Percentiles rank a stretch among this genome's conserved stretches.
phyloP scores from a whole-genome alignment of 2,329 filamentous ascomycete species.

The Cercospora janseana region DNA sequence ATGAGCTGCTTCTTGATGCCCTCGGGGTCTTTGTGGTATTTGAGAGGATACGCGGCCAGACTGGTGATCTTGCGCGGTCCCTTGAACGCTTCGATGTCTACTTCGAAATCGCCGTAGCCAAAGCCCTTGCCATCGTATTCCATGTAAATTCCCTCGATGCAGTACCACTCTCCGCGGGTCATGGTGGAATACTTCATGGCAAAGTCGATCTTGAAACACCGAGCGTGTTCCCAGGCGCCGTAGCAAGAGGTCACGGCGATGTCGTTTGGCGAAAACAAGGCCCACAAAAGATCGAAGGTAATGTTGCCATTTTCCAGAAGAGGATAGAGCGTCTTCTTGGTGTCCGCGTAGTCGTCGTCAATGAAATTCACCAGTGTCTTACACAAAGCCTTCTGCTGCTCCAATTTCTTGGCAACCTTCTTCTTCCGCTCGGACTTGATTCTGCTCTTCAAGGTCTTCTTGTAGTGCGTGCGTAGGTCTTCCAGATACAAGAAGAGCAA shows the following conservation, averaged over 20 bases:
- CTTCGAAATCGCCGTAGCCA: slow-evolving; percentile 68
- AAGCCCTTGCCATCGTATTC: slow-evolving; percentile 88
- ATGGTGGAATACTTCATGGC: slow-evolving; percentile 68
- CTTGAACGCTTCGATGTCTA: slow-evolving; percentile 72
- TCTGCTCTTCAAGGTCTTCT: slow-evolving; percentile 63
- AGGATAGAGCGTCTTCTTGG: slow-evolving; percentile 76
- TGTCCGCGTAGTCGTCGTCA: slow-evolving; percentile 76
- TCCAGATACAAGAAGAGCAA: slow-evolving; percentile 65
- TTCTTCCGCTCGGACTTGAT: slow-evolving; percentile 59
- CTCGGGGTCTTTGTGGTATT: slow-evolving; percentile 72
- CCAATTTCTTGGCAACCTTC: slow-evolving; percentile 59
- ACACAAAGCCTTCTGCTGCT: slow-evolving; percentile 62
- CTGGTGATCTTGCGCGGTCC: slow-evolving; percentile 80
- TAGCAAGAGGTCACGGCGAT: slow-evolving; percentile 76
- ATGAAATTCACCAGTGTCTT: slow-evolving; percentile 73
- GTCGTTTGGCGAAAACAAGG: slow-evolving; percentile 82
- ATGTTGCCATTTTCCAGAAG: slow-evolving; percentile 79
- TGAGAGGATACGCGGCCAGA: slow-evolving; percentile 71
- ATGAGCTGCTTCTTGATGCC: slow-evolving; percentile 66
- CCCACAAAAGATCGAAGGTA: slow-evolving; percentile 86
- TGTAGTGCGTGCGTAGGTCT: slow-evolving; percentile 62
- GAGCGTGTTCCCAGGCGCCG: slow-evolving; percentile 70
- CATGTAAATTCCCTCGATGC: slow-evolving; percentile 73
- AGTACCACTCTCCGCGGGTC: slow-evolving; percentile 72
- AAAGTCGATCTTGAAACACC: slow-evolving; percentile 78